Conservation (phyloP, 2,329 filamentous ascomycete genomes). For the Pseudogymnoascus sp. region DNA sequence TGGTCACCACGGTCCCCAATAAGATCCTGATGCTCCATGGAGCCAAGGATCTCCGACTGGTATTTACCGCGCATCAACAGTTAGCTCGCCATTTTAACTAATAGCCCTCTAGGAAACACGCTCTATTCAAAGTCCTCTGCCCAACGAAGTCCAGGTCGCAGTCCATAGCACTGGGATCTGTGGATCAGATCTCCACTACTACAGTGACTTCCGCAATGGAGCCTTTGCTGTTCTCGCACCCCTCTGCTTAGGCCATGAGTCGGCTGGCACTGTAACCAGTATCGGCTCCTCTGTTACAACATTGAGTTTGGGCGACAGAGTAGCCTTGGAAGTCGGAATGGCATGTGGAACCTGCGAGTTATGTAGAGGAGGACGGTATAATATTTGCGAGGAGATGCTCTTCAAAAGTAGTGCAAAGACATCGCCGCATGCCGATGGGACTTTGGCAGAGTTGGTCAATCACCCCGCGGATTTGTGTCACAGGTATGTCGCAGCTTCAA, state of each 20-base stretch:
- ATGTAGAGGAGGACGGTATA: conserved; percentile 85
- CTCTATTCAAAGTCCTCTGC: conserved; percentile 19
- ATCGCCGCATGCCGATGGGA: conserved; percentile 31
- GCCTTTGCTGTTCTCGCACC: conserved; percentile 86
- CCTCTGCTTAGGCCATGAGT: conserved; percentile 92
- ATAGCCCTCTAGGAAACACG: conserved; percentile 18
- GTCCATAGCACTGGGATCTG: conserved; percentile 94
- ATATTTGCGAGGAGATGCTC: conserved; percentile 65
- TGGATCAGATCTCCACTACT: conserved; percentile 96
- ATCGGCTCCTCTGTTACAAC: conserved; percentile 69
- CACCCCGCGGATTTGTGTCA: conserved; percentile 95
- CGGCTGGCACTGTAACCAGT: conserved; percentile 73
- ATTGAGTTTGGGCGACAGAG: conserved; percentile 77
- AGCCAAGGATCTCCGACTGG: conserved; percentile 28
- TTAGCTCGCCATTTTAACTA: background rate
- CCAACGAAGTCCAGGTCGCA: conserved; percentile 68
- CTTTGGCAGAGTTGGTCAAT: conserved; percentile 50
- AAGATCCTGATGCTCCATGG: conserved; percentile 23
- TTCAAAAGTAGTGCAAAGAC: conserved; percentile 31
- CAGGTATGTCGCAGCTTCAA: conserved; percentile 42
- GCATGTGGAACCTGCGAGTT: conserved; percentile 85
- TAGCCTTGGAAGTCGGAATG: conserved; percentile 89
- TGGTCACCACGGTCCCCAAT: background rate
- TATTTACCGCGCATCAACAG: conserved; percentile 14
- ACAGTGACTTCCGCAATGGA: conserved; percentile 89